A percentile compares a stretch with the other conserved stretches of the same genome.
phyloP scores from a whole-genome alignment of 148 eudicot genomes.

The Rhododendron simsii region DNA sequence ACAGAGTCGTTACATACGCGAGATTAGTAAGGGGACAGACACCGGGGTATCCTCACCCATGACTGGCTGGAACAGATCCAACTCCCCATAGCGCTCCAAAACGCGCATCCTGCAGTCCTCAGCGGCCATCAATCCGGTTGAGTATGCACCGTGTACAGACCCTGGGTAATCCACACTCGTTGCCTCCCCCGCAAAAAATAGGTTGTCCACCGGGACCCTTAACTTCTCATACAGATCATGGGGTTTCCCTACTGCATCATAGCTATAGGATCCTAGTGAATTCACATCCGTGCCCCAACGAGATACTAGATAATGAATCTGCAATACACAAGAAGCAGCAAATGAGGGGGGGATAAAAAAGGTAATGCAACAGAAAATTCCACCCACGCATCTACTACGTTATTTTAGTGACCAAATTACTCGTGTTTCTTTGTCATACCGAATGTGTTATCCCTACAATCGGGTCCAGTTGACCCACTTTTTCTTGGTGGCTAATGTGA shows the following conservation, averaged over 20 bases:
- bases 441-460: neutral
- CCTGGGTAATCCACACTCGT: slow-evolving; percentile 81
- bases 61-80: slow-evolving; percentile 75
- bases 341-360: neutral
- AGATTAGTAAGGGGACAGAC: slow-evolving; percentile 73
- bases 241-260: slow-evolving; percentile 78
- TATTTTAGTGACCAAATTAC: neutral
- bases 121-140: slow-evolving; percentile 87
- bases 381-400: neutral
- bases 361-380: neutral
- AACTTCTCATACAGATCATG: slow-evolving; percentile 87
- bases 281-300: slow-evolving; percentile 87
- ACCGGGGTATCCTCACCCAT: slow-evolving; percentile 65
- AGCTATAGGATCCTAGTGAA: slow-evolving; percentile 92
- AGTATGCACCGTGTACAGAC: slow-evolving; percentile 94
- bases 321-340: slow-evolving; percentile 19
- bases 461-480: neutral
- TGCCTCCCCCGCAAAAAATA: slow-evolving; percentile 98
- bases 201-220: slow-evolving; percentile 84
- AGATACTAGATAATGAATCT: slow-evolving; percentile 91
- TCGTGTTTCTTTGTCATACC: neutral
- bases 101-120: slow-evolving; percentile 99
- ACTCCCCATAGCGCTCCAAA: slow-evolving; percentile 79
- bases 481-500: neutral
- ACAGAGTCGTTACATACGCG: slow-evolving; percentile 48